phyloP scores from a whole-genome alignment of 495 filamentous ascomycete genomes.

The Aspergillus steynii region DNA sequence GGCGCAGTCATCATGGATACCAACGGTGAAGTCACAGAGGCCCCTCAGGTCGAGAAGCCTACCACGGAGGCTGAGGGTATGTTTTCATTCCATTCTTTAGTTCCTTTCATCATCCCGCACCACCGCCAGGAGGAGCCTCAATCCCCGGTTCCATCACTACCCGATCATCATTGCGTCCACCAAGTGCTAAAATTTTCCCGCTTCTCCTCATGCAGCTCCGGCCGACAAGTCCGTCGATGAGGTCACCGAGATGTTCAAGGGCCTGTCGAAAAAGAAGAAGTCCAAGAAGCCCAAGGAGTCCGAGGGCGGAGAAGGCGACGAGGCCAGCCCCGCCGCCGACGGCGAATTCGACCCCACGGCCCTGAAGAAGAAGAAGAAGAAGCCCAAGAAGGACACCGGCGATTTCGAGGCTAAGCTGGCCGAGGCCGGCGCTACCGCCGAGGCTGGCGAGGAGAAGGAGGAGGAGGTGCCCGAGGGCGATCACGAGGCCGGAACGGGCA shows the following conservation, averaged over 20 bases:
- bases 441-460: conserved; percentile 49
- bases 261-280: conserved; percentile 87
- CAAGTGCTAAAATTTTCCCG: neutral
- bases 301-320: conserved; percentile 55
- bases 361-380: conserved; percentile 97
- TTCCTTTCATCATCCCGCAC: neutral
- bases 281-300: conserved; percentile 63
- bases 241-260: conserved; percentile 73
- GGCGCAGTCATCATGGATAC: conserved; percentile 79
- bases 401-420: conserved; percentile 84
- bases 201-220: conserved; percentile 4
- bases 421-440: conserved; percentile 63
- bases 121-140: neutral
- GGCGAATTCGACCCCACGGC: conserved; percentile 71
- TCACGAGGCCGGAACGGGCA: conserved; percentile 85
- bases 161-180: neutral
- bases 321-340: conserved; percentile 58
- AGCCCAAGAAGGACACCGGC: conserved; percentile 69
- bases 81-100: conserved; percentile 14
- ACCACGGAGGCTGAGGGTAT: conserved; percentile 66
- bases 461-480: conserved; percentile 67
- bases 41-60: conserved; percentile 63
- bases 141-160: neutral
- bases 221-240: conserved; percentile 69
- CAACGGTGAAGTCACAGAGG: conserved; percentile 77